Percentiles rank a stretch among this genome's conserved stretches.
phyloP scores from a whole-genome alignment of 1,284 basidiomycete genomes.

The Cryptococcus wingfieldii region DNA sequence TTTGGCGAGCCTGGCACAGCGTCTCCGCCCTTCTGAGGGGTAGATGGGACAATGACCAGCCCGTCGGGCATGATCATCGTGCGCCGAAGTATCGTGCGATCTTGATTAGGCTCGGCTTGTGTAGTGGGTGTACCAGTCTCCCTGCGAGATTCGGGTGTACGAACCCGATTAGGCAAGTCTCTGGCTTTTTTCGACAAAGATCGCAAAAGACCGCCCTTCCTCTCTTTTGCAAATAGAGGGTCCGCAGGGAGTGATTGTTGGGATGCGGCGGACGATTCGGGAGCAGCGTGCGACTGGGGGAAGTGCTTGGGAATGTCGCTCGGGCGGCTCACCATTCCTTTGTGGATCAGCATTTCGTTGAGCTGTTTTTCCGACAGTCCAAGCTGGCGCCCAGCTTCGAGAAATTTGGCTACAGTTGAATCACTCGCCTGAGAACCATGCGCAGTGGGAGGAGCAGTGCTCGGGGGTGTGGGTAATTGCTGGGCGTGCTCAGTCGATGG shows the following conservation, averaged over 20 bases:
- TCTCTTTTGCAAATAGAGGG: conserved; percentile 8
- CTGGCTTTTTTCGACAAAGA: conserved; percentile 23
- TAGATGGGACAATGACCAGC: conserved; percentile 15
- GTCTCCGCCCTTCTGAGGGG: conserved; percentile 5
- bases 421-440: conserved; percentile 13
- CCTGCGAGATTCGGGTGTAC: neutral
- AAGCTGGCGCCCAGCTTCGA: conserved; percentile 36
- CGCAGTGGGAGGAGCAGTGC: conserved; percentile 11
- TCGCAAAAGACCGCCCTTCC: conserved; percentile 22
- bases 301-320: neutral
- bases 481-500: too few species aligned
- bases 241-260: neutral
- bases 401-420: conserved; percentile 31
- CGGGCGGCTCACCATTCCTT: conserved; percentile 19
- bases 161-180: conserved; percentile 3
- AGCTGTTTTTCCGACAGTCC: conserved; percentile 36
- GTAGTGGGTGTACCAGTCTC: neutral
- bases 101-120: neutral
- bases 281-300: neutral
- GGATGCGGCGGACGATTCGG: neutral
- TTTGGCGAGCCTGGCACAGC: neutral
- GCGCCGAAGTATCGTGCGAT: conserved; percentile 26
- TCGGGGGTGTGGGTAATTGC: conserved; percentile 14
- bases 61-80: conserved; percentile 33
- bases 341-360: conserved; percentile 31